Percentiles rank a stretch among this genome's conserved stretches.
Conservation (phyloP, 179 eudicot species). For the Beta corolliflora region DNA sequence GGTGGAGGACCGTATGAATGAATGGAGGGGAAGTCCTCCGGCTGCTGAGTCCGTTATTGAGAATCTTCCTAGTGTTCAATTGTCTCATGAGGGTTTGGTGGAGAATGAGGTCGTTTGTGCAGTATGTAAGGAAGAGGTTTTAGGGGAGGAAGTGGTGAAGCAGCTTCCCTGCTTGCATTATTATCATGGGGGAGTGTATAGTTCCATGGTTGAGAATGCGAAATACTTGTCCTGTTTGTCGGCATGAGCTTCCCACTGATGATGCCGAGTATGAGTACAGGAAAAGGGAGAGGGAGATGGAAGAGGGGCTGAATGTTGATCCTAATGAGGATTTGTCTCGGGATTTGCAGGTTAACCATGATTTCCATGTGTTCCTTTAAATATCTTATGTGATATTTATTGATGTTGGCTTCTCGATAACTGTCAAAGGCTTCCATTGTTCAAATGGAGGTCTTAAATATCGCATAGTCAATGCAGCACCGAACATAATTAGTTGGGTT, state of each 20-base stretch:
- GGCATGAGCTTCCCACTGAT: constrained; percentile 50
- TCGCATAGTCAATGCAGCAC: background rate
- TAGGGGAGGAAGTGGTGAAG: constrained; percentile 34
- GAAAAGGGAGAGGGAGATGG: constrained; percentile 31
- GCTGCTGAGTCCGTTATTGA: constrained; percentile 39
- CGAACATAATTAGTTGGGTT: constrained; percentile 9
- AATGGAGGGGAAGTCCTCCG: constrained; percentile 48
- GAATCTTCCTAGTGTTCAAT: constrained; percentile 32
- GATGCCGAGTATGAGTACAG: constrained; percentile 46
- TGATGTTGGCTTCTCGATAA: background rate
- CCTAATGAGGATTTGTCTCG: constrained; percentile 16
- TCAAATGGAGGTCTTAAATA: background rate
- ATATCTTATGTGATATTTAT: constrained; percentile 8
- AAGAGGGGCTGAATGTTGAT: constrained; percentile 11
- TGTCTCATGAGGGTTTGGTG: constrained; percentile 13
- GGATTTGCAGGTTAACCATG: constrained; percentile 33
- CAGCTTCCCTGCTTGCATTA: constrained; percentile 50
- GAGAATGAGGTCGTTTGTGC: constrained; percentile 40
- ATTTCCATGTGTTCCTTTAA: constrained; percentile 42
- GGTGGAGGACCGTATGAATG: constrained; percentile 41
- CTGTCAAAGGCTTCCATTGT: constrained; percentile 12
- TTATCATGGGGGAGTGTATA: constrained; percentile 50
- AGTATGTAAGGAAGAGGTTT: constrained; percentile 43
- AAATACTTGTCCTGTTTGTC: constrained; percentile 54
- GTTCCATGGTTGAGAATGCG: constrained; percentile 46